These are phyloP conservation scores for Neoboletus magnificus DNA, from an alignment of 768 basidiomycete species.

Conservation along the genomic window DNA sequence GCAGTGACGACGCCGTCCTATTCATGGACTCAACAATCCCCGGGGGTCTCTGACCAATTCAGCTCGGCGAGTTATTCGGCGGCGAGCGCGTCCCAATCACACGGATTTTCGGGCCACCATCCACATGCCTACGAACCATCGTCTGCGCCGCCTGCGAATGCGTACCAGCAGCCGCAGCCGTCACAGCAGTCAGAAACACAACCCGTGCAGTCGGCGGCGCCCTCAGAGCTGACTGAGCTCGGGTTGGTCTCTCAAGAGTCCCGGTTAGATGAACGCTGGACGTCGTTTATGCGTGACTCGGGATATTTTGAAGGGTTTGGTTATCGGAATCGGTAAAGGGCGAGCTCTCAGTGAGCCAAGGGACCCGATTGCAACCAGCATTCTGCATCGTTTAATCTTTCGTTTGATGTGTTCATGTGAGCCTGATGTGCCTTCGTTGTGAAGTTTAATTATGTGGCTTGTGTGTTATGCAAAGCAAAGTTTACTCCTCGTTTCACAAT, in stretches of 20 bases:
- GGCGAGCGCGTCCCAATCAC: conserved; percentile 5
- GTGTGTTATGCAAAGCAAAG: neutral
- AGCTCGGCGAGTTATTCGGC: conserved; percentile 11
- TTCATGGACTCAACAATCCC: conserved; percentile 13
- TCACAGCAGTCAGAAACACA: conserved; percentile 11
- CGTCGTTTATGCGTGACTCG: conserved; percentile 58
- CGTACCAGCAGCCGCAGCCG: neutral
- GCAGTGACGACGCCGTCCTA: conserved; percentile 14
- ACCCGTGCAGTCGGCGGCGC: conserved; percentile 12
- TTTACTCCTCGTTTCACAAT: neutral
- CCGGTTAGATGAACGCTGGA: conserved; percentile 56
- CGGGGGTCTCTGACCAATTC: conserved; percentile 5
- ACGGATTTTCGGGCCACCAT: conserved; percentile 14
- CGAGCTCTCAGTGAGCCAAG: neutral
- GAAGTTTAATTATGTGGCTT: neutral
- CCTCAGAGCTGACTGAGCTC: conserved; percentile 52
- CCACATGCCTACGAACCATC: conserved; percentile 17
- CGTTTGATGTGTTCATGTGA: neutral
- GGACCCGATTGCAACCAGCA: neutral
- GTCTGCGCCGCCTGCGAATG: neutral
- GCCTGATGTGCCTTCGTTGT: neutral
- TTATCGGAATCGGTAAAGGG: conserved; percentile 22
- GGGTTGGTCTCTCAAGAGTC: conserved; percentile 58
- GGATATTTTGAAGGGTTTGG: conserved; percentile 41
- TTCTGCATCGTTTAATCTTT: neutral